Evolutionary conservation across 2,329 filamentous ascomycete genomes (phyloP).

Genomic region (Zasmidium citrigriseum): DNA sequence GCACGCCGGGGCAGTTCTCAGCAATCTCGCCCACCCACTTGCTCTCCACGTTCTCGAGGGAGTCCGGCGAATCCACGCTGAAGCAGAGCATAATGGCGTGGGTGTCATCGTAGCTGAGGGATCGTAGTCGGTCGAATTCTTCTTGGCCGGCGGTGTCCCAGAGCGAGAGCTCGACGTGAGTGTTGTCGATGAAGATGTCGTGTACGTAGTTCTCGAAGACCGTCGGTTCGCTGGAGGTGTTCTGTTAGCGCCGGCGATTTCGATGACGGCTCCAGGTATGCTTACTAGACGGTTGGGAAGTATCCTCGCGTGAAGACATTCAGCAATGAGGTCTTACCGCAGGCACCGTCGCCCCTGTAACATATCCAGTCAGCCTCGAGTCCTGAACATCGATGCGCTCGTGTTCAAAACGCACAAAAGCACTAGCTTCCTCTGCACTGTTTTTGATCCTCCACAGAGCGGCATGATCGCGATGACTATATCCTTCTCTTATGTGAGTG

Average conservation of each 20-base stretch:
- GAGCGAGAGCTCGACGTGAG: slow-evolving; percentile 93
- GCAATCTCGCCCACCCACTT: slow-evolving; percentile 99
- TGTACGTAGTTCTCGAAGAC: slow-evolving; percentile 99
- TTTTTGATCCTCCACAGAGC: slow-evolving; percentile 61
- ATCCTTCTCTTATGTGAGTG: not conserved
- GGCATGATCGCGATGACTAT: slow-evolving; percentile 38
- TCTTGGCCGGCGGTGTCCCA: slow-evolving; percentile 99
- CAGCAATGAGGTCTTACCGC: slow-evolving; percentile 92
- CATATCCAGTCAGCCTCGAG: slow-evolving; percentile 6
- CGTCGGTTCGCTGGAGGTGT: slow-evolving; percentile 72
- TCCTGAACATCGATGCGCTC: not conserved
- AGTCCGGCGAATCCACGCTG: slow-evolving; percentile 91
- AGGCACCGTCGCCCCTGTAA: slow-evolving; percentile 88
- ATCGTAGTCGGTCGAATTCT: slow-evolving; percentile 95
- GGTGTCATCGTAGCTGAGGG: slow-evolving; percentile 95
- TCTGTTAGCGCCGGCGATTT: slow-evolving; percentile 2
- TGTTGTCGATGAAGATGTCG: slow-evolving; percentile 97
- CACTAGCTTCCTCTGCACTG: slow-evolving; percentile 94
- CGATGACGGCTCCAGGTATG: slow-evolving; percentile 11
- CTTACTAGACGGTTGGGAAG: slow-evolving; percentile 93
- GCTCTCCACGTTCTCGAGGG: slow-evolving; percentile 95
- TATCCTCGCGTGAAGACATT: slow-evolving; percentile 99
- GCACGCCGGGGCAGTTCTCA: slow-evolving; percentile 94
- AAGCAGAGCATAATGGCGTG: slow-evolving; percentile 99
- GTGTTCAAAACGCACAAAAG: slow-evolving; percentile 66